Evolutionary conservation across 768 basidiomycete genomes (phyloP), one percentile per base, ranked within the genome.

Genomic region (Boletus sensibilis): DNA sequence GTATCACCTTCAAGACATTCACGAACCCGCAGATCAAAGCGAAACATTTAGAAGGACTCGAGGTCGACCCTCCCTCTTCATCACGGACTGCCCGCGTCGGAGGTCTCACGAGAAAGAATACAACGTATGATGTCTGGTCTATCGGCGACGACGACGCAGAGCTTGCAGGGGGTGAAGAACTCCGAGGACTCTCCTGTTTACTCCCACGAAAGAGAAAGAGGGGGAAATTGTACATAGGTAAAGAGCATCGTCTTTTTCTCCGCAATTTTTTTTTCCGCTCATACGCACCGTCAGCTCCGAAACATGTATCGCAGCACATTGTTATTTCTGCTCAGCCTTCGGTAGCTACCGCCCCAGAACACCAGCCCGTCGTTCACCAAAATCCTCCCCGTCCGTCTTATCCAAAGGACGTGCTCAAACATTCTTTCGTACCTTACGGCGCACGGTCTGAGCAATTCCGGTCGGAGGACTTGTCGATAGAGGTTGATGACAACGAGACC

Each of bases 41-140:
- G 8, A 88, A 85, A 68, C 74, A 88, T 58, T 70, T 92, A 12
- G 78, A 85, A 31, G 76, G 75, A 16, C 60, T 83, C 23, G 71
- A 78, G 48, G 62, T 91, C 8, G 77, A 82, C 40, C 61, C 75
- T 0, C 75, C 82, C 5, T 66, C 77, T 0, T 68, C 76, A 7
- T 72, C 78, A 16, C 59, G 53, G 61, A 80, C 72, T 5, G 68
- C 72, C 5, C 76, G 75, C 18, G 59, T 86, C 4, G 87, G 84
- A 0, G 69, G 68, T 4, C 56, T 91, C 21, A 72, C 76, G 13
- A 76, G 79, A 25, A 90, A 87, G 66, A 71, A 78, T 35, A 71
- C 76, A 3, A 71, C 77, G 0, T 88, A 83, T 58, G 87, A 89
- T 58, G 72, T 90, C 8, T 91, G 87, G 88, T 79, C 80, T 20